Conservation (phyloP, 148 eudicot genomes). For the Agrostemma githago region DNA sequence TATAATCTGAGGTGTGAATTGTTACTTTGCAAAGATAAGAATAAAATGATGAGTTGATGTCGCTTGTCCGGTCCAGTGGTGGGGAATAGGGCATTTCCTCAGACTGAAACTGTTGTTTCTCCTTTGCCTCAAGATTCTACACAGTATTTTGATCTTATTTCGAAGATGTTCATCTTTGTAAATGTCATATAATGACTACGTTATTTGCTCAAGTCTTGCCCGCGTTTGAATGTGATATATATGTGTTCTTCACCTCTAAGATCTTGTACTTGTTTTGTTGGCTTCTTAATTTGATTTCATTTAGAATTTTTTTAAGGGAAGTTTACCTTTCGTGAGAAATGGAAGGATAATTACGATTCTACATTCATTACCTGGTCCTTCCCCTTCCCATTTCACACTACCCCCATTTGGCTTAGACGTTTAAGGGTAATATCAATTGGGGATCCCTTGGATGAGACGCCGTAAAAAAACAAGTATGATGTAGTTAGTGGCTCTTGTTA, state of each 20-base stretch:
- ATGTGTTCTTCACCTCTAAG: background rate
- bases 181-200: background rate
- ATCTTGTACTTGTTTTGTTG: background rate
- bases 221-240: background rate
- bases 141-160: too few relatives aligned
- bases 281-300: background rate
- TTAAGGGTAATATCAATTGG: background rate
- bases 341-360: constrained; percentile 21
- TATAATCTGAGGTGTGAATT: background rate
- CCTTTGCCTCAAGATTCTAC: background rate
- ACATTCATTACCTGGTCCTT: constrained; percentile 5
- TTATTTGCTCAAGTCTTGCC: background rate
- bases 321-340: constrained; percentile 4
- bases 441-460: constrained; percentile 8
- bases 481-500: background rate
- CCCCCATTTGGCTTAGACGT: background rate
- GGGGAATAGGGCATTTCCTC: background rate
- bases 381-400: constrained; percentile 5
- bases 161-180: background rate
- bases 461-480: constrained; percentile 1
- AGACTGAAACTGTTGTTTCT: background rate
- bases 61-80: background rate
- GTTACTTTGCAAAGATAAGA: background rate
- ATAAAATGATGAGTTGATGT: background rate
- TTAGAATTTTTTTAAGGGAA: background rate